Base-by-base conservation (phyloP, 352 stramenopile species). In the Pseudoperonospora humuli region DNA sequence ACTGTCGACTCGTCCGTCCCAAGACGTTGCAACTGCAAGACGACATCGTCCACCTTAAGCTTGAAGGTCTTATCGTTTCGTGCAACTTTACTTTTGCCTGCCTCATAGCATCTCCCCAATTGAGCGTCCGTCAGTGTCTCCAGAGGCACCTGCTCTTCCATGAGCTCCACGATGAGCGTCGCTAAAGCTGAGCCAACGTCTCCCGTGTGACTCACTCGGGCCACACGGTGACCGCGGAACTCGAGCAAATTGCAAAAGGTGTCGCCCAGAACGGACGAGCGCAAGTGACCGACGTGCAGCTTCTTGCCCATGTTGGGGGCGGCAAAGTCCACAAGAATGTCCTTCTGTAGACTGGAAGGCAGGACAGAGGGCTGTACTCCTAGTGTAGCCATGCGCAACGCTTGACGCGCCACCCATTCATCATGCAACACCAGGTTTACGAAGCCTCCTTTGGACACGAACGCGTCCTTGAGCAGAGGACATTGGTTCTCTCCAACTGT, bases 221-320 rank as follows among this genome's bases (percentile, higher is more conserved):
- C 46, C 20, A 90, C 80, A 14, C 55, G 45, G 40, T 90, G 77
- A 38, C 80, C 80, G 20, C 70, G 71, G 53, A 86, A 90, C 64
- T 90, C 80, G 23, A 93, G 54, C 37, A 90, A 32, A 26, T 90
- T 93, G 48, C 71, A 76, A 45, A 93, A 61, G 24, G 74, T 86
- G 49, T 93, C 80, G 27, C 80, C 77, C 13, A 93, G 64, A 10
- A 87, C 80, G 26, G 73, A 86, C 13, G 80, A 89, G 4, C 80
- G 71, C 48, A 93, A 55, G 37, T 93, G 80, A 7, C 77, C 80
- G 11, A 93, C 80, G 37, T 93, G 80, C 17, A 93, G 57, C 49
- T 87, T 87, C 62, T 90, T 93, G 56, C 80, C 80, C 28, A 89
- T 78, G 41, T 93, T 93, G 2, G 80, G 80, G 5, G 77, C 75